A percentile compares a stretch with the other conserved stretches of the same genome.
Conservation (phyloP, 805 yeast genomes). For the Cyberlindnera sargentensis region DNA sequence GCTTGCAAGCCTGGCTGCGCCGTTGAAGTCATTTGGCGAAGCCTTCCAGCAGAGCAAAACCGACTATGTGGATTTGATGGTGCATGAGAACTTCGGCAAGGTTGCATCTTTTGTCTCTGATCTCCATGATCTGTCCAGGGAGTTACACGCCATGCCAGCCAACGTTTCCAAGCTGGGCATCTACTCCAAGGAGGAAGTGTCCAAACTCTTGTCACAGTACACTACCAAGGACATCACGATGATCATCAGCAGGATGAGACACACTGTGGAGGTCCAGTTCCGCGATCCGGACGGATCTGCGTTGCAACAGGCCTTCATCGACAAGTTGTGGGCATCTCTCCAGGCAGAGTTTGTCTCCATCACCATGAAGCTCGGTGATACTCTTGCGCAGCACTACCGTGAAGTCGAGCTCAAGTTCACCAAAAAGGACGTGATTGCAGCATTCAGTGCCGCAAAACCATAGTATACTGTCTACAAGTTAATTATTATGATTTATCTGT, state of each 20-base stretch:
- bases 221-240: conserved; percentile 51
- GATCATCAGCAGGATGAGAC: conserved; percentile 48
- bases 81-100: conserved; percentile 57
- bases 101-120: conserved; percentile 58
- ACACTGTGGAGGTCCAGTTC: conserved; percentile 52
- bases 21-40: conserved; percentile 17
- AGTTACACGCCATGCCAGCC: conserved; percentile 22
- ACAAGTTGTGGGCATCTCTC: conserved; percentile 62
- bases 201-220: conserved; percentile 47
- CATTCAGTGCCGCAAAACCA: conserved; percentile 34
- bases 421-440: conserved; percentile 48
- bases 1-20: conserved; percentile 8
- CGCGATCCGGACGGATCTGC: conserved; percentile 24
- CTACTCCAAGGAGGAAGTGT: conserved; percentile 52
- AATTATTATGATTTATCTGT: no score
- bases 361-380: conserved; percentile 45
- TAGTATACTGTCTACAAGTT: neutral
- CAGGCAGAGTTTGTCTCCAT: conserved; percentile 55
- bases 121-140: conserved; percentile 43
- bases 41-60: conserved; percentile 28
- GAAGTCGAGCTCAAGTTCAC: conserved; percentile 46
- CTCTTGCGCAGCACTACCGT: conserved; percentile 45
- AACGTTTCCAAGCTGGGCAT: conserved; percentile 56
- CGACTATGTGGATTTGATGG: conserved; percentile 38
- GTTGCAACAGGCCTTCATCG: conserved; percentile 47